Evolutionary conservation across 495 filamentous ascomycete species (phyloP), one percentile per base, ranked within the genome.

Genomic region (Xanthoparmelia taractica): DNA sequence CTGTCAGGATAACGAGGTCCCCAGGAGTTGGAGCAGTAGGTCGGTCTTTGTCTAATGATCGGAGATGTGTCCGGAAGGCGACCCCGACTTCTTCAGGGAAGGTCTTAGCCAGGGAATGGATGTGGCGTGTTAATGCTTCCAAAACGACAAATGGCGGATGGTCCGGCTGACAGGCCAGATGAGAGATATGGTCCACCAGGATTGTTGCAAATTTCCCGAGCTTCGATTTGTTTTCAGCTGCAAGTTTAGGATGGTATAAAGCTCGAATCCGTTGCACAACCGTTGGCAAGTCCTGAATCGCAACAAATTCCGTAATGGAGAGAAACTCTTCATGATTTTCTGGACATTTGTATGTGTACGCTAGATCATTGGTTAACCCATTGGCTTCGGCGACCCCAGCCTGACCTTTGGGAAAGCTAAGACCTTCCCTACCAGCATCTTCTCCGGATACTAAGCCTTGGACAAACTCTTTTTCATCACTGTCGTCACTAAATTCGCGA

Each of bases 181-280:
- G 84, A 8, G 82, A 78, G 31, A 96, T 78, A 71, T 96, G 91
- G 59, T 91, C 83, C 17, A 97, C 84, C 4, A 99, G 82, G 17
- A 87, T 78, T 48, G 77, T 75, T 5, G 90, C 81, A 69, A 97
- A 97, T 37, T 78, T 83, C 38, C 81, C 77, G 37, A 99, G 83
- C 67, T 88, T 91, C 54, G 78, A 80, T 72, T 96, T 97, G 76
- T 99, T 97, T 43, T 87, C 84, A 64, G 77, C 82, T 59, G 84
- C 80, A 47, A 97, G 80, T 67, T 92, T 92, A n/a, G 92, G 89
- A 68, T 97, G 90, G 69, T 97, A 86, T 15, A 96, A 74, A 8
- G 91, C 85, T 70, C 94, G 83, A 66, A 99, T 95, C 52, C 92
- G 83, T 70, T 93, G 91, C 48, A 97, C 77, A n/a, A 95, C 83